Evolutionary conservation across 2,329 filamentous ascomycete genomes (phyloP).

Genomic region (Talaromyces sp.): DNA sequence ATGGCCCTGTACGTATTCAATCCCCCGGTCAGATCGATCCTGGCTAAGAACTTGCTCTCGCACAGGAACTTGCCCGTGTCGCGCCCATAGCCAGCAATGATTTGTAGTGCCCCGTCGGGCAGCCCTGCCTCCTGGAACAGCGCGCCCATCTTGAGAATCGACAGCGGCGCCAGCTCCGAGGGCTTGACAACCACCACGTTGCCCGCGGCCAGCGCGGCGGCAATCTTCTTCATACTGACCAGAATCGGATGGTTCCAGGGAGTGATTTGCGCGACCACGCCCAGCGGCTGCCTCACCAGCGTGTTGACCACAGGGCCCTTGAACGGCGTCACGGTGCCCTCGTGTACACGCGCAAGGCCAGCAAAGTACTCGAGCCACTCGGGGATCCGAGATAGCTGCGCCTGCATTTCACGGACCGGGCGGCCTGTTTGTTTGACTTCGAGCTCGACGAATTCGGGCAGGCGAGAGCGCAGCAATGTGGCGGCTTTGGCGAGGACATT

Average conservation of each 20-base stretch:
- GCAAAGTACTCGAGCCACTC: conserved; percentile 68
- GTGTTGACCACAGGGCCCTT: conserved; percentile 35
- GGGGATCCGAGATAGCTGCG: conserved; percentile 54
- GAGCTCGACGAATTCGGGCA: conserved; percentile 54
- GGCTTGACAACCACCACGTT: conserved; percentile 36
- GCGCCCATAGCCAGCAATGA: conserved; percentile 44
- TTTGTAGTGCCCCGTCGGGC: conserved; percentile 31
- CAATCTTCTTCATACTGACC: conserved; percentile 34
- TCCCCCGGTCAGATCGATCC: conserved; percentile 20
- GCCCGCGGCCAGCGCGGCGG: conserved; percentile 34
- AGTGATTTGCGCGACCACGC: conserved; percentile 35
- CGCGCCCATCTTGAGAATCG: conserved; percentile 32
- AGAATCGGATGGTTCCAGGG: conserved; percentile 35
- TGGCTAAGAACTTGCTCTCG: conserved; percentile 16
- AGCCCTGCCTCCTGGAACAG: conserved; percentile 39
- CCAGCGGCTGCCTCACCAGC: conserved; percentile 29
- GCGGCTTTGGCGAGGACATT: conserved; percentile 58
- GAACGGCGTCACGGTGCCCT: conserved; percentile 61
- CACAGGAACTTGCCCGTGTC: conserved; percentile 51
- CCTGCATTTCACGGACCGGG: conserved; percentile 62
- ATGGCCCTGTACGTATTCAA: conserved; percentile 19
- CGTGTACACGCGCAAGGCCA: conserved; percentile 59
- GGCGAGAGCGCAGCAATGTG: conserved; percentile 44
- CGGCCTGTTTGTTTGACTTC: conserved; percentile 65
- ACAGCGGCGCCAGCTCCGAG: conserved; percentile 39